Percentiles rank a stretch among this genome's conserved stretches.
phyloP scores from a whole-genome alignment of 805 yeast species.

The Candida krabiensis region DNA sequence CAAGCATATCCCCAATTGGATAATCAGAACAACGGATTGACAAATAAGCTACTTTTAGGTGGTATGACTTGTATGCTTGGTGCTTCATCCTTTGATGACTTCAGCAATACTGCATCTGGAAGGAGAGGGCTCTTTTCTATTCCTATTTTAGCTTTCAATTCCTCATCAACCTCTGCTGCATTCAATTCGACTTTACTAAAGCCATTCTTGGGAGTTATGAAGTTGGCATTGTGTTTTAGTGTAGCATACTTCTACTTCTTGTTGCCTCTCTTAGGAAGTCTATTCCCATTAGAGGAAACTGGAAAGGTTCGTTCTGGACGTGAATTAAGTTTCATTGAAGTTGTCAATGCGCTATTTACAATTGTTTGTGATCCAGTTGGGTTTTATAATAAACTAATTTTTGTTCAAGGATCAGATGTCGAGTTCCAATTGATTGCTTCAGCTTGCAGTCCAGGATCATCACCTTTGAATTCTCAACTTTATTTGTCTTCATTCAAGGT shows the following conservation, averaged over 20 bases:
- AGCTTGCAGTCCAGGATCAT: background rate
- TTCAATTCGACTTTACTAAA: conserved; percentile 19
- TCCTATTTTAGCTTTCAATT: conserved; percentile 29
- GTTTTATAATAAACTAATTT: conserved; percentile 11
- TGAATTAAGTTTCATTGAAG: conserved; percentile 7
- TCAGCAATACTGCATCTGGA: conserved; percentile 23
- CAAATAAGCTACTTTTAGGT: conserved; percentile 56
- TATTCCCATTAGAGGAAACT: conserved; percentile 7
- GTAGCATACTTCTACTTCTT: conserved; percentile 22
- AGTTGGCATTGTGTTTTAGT: conserved; percentile 21
- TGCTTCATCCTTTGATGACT: conserved; percentile 55
- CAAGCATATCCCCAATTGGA: conserved; percentile 16
- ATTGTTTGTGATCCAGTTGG: conserved; percentile 16
- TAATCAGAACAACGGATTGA: conserved; percentile 21
- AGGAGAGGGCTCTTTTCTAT: conserved; percentile 31
- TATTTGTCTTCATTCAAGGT: conserved; percentile 9
- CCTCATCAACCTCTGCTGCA: conserved; percentile 17
- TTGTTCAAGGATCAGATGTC: conserved; percentile 11
- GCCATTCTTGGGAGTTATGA: conserved; percentile 30
- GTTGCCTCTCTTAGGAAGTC: conserved; percentile 14
- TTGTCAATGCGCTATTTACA: conserved; percentile 4
- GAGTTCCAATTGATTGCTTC: conserved; percentile 16
- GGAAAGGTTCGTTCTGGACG: conserved; percentile 3
- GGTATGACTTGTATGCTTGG: conserved; percentile 68
- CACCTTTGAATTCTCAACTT: background rate